These are phyloP conservation scores for Stephanocyclus meneghinianus DNA, from an alignment of 352 stramenopile species.

Conservation along the genomic window DNA sequence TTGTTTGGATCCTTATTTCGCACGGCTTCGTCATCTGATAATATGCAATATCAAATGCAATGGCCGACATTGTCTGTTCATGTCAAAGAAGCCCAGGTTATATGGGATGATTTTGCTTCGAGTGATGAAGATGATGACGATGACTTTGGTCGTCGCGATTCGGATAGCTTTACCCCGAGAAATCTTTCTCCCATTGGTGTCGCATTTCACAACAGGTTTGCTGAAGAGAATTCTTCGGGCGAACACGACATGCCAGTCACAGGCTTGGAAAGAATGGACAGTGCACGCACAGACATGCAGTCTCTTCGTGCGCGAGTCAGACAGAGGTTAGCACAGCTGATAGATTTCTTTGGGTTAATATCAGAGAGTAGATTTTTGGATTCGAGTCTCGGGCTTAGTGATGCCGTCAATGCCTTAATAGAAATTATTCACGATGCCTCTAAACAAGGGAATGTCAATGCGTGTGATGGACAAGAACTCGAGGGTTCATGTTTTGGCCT, in stretches of 20 bases:
- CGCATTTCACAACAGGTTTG: constrained; percentile 70
- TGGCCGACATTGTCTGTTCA: constrained; percentile 35
- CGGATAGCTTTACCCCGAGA: constrained; percentile 26
- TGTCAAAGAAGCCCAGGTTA: constrained; percentile 65
- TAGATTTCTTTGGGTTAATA: constrained; percentile 69
- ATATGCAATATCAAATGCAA: constrained; percentile 7
- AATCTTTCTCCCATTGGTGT: constrained; percentile 45
- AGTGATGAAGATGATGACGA: constrained; percentile 73
- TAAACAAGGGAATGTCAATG: constrained; percentile 28
- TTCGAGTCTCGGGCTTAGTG: constrained; percentile 51
- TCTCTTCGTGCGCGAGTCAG: constrained; percentile 61
- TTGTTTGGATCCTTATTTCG: constrained; percentile 45
- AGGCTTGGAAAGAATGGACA: constrained; percentile 72
- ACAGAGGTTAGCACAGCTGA: constrained; percentile 57
- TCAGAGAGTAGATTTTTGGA: constrained; percentile 74
- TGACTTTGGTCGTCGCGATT: constrained; percentile 14
- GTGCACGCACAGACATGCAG: constrained; percentile 32
- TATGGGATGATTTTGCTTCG: constrained; percentile 73
- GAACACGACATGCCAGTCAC: constrained; percentile 65
- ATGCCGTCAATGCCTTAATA: constrained; percentile 62
- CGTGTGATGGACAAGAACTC: neutral
- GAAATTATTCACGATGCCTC: constrained; percentile 56
- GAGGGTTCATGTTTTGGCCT: constrained; percentile 23
- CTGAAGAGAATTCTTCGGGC: constrained; percentile 61
- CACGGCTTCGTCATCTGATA: constrained; percentile 18